Evolutionary conservation across 2,329 filamentous ascomycete genomes (phyloP).

Genomic region (Endoconidiophora polonica): DNA sequence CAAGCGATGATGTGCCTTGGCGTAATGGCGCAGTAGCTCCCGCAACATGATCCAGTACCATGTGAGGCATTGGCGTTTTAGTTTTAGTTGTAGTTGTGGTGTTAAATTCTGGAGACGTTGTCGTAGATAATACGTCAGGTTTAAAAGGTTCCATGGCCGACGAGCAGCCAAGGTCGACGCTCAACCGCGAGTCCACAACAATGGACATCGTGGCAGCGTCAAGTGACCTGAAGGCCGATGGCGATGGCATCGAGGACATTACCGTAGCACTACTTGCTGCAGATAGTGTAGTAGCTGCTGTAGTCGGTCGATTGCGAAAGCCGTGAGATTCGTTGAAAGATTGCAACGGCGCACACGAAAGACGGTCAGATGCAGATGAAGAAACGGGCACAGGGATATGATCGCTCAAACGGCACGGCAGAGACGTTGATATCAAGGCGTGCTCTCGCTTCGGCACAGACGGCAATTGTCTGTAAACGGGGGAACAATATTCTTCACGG

Average conservation of each 20-base stretch:
- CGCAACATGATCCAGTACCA: background rate
- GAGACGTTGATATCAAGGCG: slow-evolving; percentile 6
- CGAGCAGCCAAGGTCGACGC: slow-evolving; percentile 6
- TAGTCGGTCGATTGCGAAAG: background rate
- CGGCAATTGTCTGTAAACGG: background rate
- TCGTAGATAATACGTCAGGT: background rate
- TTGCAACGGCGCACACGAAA: background rate
- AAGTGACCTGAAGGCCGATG: slow-evolving; percentile 3
- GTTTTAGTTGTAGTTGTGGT: background rate
- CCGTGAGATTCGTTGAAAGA: background rate
- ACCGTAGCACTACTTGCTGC: background rate
- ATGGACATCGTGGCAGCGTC: slow-evolving; percentile 4
- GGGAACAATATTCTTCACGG: background rate
- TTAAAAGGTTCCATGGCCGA: too few species aligned
- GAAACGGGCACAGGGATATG: slow-evolving; percentile 2
- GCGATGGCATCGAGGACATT: background rate
- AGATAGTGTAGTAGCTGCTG: background rate
- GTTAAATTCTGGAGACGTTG: background rate
- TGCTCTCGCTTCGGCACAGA: slow-evolving; percentile 1
- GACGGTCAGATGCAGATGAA: background rate
- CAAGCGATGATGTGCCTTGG: slow-evolving; percentile 2
- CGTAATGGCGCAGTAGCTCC: background rate
- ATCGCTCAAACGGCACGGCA: background rate
- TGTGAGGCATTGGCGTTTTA: background rate
- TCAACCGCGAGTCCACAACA: slow-evolving; percentile 9